Evolutionary conservation across 2,329 filamentous ascomycete species (phyloP).

Genomic region (Xylaria digitata): DNA sequence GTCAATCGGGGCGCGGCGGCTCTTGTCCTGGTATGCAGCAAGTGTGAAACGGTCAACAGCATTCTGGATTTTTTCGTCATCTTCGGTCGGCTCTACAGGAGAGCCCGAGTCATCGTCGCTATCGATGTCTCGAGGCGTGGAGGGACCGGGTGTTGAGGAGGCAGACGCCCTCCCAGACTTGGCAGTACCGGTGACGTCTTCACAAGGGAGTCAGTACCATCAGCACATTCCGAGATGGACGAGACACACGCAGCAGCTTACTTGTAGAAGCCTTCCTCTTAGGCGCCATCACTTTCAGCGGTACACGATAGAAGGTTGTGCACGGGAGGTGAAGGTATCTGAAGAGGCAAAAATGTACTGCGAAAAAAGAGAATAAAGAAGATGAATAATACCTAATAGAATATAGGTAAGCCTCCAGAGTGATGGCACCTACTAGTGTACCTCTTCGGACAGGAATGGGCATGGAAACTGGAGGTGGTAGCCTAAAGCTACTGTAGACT

Average conservation of each 20-base stretch:
- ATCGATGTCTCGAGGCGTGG: slow-evolving; percentile 68
- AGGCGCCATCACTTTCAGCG: slow-evolving; percentile 65
- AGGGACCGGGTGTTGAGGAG: slow-evolving; percentile 70
- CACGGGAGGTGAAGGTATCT: slow-evolving; percentile 26
- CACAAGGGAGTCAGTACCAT: slow-evolving; percentile 50
- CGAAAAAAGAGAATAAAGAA: not conserved
- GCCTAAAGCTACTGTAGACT: too few species aligned
- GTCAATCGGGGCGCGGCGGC: slow-evolving; percentile 53
- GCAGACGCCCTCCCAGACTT: slow-evolving; percentile 69
- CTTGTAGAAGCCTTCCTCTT: slow-evolving; percentile 75
- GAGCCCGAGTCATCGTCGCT: slow-evolving; percentile 59
- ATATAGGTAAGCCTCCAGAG: not conserved
- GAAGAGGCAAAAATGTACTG: slow-evolving; percentile 11
- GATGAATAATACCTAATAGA: not conserved
- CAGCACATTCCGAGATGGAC: slow-evolving; percentile 22
- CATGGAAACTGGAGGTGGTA: too few species aligned
- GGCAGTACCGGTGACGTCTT: slow-evolving; percentile 58
- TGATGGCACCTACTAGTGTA: too few species aligned
- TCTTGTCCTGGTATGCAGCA: slow-evolving; percentile 62
- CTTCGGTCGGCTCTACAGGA: slow-evolving; percentile 60
- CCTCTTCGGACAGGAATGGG: too few species aligned
- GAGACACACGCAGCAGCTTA: slow-evolving; percentile 48
- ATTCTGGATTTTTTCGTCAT: slow-evolving; percentile 66
- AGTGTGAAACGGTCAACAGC: slow-evolving; percentile 71
- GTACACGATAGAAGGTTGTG: slow-evolving; percentile 9